Conservation (phyloP, 805 yeast species). For the Candida vaughaniae region DNA sequence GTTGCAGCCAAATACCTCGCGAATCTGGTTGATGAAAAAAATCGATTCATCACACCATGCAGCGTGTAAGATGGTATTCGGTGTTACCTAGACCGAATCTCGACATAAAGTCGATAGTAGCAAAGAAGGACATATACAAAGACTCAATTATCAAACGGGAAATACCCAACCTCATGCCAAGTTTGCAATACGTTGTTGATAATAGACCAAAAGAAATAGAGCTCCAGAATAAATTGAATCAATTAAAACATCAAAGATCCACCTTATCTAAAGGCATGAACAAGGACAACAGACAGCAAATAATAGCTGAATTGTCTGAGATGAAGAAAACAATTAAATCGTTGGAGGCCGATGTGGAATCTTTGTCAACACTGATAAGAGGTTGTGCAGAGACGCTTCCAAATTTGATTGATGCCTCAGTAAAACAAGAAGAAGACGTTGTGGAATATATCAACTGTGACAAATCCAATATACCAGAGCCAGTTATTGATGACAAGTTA, state of each 20-base stretch:
- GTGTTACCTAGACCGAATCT: conserved; percentile 20
- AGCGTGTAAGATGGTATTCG: conserved; percentile 9
- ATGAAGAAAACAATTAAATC: conserved; percentile 26
- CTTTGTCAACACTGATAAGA: conserved; percentile 36
- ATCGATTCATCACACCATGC: conserved; percentile 4
- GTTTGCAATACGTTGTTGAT: conserved; percentile 24
- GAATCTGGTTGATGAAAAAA: too few species aligned
- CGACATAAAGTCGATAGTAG: conserved; percentile 23
- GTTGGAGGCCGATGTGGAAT: conserved; percentile 22
- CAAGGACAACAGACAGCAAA: conserved; percentile 13
- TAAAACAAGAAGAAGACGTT: conserved; percentile 38
- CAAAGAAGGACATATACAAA: conserved; percentile 18
- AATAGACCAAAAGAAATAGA: conserved; percentile 25
- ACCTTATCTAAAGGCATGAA: conserved; percentile 24
- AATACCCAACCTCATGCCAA: conserved; percentile 15
- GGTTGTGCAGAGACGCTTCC: conserved; percentile 56
- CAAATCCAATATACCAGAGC: conserved; percentile 20
- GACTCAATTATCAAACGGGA: conserved; percentile 30
- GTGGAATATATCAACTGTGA: conserved; percentile 54
- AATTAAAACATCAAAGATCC: conserved; percentile 26
- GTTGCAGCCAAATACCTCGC: too few species aligned
- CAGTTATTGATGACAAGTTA: conserved; percentile 3
- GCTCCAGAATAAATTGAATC: conserved; percentile 21
- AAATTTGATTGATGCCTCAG: conserved; percentile 53
- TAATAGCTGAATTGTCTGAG: conserved; percentile 15